Percentiles rank a stretch among this genome's conserved stretches.
Evolutionary conservation across 768 basidiomycete species (phyloP).

Genomic region (Collybia sordida): DNA sequence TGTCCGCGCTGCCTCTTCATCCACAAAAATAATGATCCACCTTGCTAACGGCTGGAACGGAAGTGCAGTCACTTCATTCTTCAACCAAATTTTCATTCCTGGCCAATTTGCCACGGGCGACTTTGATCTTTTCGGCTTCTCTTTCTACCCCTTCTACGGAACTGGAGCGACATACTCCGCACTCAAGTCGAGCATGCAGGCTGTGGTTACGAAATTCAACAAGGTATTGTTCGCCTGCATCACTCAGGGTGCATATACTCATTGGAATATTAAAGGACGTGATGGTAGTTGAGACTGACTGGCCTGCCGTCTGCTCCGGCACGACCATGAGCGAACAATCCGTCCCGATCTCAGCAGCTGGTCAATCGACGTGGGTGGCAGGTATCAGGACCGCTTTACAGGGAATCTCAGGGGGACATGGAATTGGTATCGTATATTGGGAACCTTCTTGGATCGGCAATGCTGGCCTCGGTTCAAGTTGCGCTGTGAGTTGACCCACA

Average conservation of each 20-base stretch:
- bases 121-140: slow-evolving; percentile 61
- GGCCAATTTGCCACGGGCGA: slow-evolving; percentile 50
- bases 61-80: slow-evolving; percentile 45
- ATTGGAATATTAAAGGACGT: slow-evolving; percentile 35
- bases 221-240: slow-evolving; percentile 34
- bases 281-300: slow-evolving; percentile 66
- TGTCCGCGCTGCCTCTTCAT: slow-evolving; percentile 47
- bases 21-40: slow-evolving; percentile 53
- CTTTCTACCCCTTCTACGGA: slow-evolving; percentile 66
- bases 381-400: slow-evolving; percentile 48
- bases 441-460: slow-evolving; percentile 67
- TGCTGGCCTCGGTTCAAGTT: slow-evolving; percentile 43
- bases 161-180: slow-evolving; percentile 52
- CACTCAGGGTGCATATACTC: not conserved
- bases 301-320: slow-evolving; percentile 52
- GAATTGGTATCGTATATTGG: slow-evolving; percentile 58
- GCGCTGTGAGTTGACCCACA: slow-evolving; percentile 28
- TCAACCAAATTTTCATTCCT: slow-evolving; percentile 47
- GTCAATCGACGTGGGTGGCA: slow-evolving; percentile 53
- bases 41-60: slow-evolving; percentile 65
- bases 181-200: slow-evolving; percentile 50
- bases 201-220: slow-evolving; percentile 43
- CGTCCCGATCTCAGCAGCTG: slow-evolving; percentile 46
- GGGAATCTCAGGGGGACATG: slow-evolving; percentile 47
- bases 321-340: slow-evolving; percentile 43